phyloP scores from a whole-genome alignment of 352 stramenopile genomes.

The Blastocystis sp. region DNA sequence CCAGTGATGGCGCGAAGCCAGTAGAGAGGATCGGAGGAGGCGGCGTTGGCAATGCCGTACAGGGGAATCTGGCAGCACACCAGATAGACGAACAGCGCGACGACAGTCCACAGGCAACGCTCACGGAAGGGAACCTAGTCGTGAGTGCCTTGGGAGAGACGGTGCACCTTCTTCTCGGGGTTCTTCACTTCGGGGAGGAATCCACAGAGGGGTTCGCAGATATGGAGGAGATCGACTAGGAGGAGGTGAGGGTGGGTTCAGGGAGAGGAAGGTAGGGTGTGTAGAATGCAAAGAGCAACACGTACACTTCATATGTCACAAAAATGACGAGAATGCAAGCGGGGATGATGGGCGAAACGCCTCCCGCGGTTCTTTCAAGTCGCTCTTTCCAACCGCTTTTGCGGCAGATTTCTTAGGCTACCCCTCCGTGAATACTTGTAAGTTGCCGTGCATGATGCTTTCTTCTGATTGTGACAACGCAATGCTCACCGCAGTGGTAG shows the following conservation, averaged over 20 bases:
- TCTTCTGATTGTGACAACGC: not conserved
- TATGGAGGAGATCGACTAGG: constrained; percentile 52
- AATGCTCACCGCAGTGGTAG: not conserved
- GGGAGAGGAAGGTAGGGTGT: too few relatives aligned
- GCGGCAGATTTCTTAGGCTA: constrained; percentile 32
- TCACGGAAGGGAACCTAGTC: constrained; percentile 92
- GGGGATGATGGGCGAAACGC: too few relatives aligned
- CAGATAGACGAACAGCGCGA: constrained; percentile 99
- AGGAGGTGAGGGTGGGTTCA: not conserved
- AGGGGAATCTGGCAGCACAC: constrained; percentile 99
- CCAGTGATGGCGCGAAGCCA: constrained; percentile 98
- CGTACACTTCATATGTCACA: constrained; percentile 35
- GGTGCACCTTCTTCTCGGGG: not conserved
- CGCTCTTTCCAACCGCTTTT: too few relatives aligned
- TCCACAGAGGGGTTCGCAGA: constrained; percentile 16
- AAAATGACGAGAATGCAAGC: too few relatives aligned
- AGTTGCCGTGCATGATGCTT: not conserved
- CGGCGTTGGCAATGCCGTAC: constrained; percentile 95
- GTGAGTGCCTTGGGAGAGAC: not conserved
- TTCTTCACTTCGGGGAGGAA: not conserved
- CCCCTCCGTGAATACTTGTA: not conserved
- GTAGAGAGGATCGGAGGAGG: constrained; percentile 97
- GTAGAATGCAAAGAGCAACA: not conserved
- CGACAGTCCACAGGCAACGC: constrained; percentile 97
- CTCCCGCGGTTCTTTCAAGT: too few relatives aligned